Percentiles rank a stretch among this genome's conserved stretches.
phyloP scores from a whole-genome alignment of 208 protist genomes.

The Acanthamoeba healyi region DNA sequence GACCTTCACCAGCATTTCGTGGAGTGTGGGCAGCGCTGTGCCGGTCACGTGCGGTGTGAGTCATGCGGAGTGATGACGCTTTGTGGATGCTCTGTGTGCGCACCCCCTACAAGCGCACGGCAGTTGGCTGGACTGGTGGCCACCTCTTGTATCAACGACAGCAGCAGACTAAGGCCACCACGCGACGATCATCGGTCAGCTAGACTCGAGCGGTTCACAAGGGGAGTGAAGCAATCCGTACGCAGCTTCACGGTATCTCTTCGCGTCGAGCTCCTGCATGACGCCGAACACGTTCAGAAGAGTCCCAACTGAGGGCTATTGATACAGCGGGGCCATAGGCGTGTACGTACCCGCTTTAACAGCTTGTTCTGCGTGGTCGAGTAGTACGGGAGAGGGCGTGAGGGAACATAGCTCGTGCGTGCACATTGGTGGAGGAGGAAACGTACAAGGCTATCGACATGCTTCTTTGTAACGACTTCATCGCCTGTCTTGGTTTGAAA shows the following conservation, averaged over 20 bases:
- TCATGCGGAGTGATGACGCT: too few relatives aligned
- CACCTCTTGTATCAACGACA: background rate
- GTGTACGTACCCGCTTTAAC: background rate
- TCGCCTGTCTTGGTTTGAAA: background rate
- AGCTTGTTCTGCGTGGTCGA: background rate
- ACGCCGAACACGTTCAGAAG: background rate
- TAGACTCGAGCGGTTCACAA: background rate
- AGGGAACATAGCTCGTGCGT: too few relatives aligned
- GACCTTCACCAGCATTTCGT: background rate
- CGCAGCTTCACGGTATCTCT: background rate
- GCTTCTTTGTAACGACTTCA: background rate
- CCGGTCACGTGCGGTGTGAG: too few relatives aligned
- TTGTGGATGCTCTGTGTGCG: too few relatives aligned
- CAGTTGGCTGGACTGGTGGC: background rate
- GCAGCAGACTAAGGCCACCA: background rate
- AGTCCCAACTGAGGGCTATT: too few relatives aligned
- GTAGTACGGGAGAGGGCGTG: background rate
- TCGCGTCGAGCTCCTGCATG: background rate
- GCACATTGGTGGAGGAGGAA: background rate
- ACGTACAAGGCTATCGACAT: slow-evolving; percentile 21
- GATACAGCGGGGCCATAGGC: too few relatives aligned
- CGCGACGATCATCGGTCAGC: background rate
- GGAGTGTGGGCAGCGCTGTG: background rate
- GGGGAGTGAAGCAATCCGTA: background rate
- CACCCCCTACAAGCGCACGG: background rate